Evolutionary conservation across 2,329 filamentous ascomycete genomes (phyloP).

Genomic region (Leptographium wingfieldii): DNA sequence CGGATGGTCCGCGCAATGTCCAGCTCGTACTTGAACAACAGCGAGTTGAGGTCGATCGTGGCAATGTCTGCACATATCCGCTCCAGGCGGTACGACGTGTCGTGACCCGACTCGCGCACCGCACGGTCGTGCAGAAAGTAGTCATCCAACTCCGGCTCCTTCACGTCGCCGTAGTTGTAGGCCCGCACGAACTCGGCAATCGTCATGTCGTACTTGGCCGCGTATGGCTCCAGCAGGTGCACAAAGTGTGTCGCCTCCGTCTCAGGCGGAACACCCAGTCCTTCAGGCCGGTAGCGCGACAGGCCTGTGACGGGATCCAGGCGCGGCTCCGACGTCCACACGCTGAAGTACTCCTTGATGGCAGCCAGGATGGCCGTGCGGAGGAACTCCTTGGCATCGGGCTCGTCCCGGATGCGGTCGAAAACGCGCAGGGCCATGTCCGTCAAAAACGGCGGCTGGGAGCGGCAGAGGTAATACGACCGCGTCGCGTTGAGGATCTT

Average conservation of each 20-base stretch:
- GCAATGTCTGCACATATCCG: conserved; percentile 77
- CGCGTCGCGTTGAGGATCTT: conserved; percentile 97
- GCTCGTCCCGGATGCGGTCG: conserved; percentile 81
- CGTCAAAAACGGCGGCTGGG: conserved; percentile 91
- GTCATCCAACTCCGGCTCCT: conserved; percentile 80
- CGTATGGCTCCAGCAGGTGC: conserved; percentile 70
- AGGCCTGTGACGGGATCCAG: conserved; percentile 66
- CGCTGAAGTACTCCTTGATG: conserved; percentile 90
- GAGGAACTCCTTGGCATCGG: conserved; percentile 69
- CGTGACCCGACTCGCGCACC: conserved; percentile 91
- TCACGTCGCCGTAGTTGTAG: conserved; percentile 67
- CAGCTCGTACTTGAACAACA: conserved; percentile 93
- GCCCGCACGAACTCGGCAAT: conserved; percentile 77
- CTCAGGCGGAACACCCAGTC: conserved; percentile 78
- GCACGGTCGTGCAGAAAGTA: conserved; percentile 96
- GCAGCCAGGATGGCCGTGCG: conserved; percentile 70
- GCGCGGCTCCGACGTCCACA: conserved; percentile 72
- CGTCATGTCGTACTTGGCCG: conserved; percentile 68
- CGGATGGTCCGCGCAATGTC: conserved; percentile 85
- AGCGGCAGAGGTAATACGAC: conserved; percentile 87
- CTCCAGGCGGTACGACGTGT: conserved; percentile 90
- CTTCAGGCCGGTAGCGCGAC: conserved; percentile 74
- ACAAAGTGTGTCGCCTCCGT: conserved; percentile 80
- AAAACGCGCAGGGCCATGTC: conserved; percentile 94
- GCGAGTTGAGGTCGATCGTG: conserved; percentile 86